Evolutionary conservation across 176 grass and related monocot species (phyloP), one percentile per base, ranked within the genome.

Genomic region (Poa annua): DNA sequence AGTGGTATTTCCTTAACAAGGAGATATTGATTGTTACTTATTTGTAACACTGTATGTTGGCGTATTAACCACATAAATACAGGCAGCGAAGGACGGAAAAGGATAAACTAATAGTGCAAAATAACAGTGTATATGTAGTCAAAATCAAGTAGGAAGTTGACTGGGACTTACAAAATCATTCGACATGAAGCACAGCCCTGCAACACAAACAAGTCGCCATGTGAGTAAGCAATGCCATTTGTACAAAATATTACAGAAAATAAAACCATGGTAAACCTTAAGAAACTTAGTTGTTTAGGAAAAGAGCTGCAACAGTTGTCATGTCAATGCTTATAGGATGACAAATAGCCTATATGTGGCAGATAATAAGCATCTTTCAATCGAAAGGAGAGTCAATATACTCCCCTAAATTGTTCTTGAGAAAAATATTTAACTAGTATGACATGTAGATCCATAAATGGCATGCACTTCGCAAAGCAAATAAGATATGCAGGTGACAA

Each of bases 111-210:
- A n/a, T 14, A 33, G 9, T 65, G 29, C 24, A 84, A 32, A 65
- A 71, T n/a, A 20, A 64, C 42, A 77, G 0, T 22, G 20, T 25
- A 41, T 8, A 71, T 10, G 44, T 50, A 73, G 25, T 74, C 71
- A 51, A 74, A 73, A 33, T 34, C 82, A 77, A 70, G 32, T 16
- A 78, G 39, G 63, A 50, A 82, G 54, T 85, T 74, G 38, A 60
- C 44, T 17, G 50, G 33, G 62, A 83, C 89, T 95, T 90, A 98
- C 92, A 87, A 95, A 93, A 83, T 95, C 96, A 86, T 95, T 98
- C 36, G 92, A 98, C 96, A 95, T 98, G 85, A 98, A 95, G 88
- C 96, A 98, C 69, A 98, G 55, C 81, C 96, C 96, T 98, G 96
- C 38, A 76, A 79, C 10, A 64, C 24, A 92, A 91, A 56, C 11